Evolutionary conservation across 2,329 filamentous ascomycete genomes (phyloP).

Genomic region (Sphaerulina populicola): DNA sequence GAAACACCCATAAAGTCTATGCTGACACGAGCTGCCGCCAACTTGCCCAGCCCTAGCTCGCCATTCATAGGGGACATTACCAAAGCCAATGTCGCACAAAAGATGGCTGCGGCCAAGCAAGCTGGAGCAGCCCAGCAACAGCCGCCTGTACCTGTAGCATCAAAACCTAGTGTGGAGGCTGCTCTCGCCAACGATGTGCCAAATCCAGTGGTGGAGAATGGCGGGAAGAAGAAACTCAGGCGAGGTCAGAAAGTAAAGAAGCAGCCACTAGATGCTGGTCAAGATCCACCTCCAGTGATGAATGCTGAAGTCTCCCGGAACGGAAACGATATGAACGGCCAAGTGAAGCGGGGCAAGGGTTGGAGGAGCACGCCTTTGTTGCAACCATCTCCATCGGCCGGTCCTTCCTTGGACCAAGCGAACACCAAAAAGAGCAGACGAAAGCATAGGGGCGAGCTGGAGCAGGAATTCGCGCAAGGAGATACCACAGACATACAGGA

Average conservation of each 20-base stretch:
- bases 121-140: constrained; percentile 1
- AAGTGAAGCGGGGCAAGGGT: constrained; percentile 48
- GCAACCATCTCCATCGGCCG: constrained; percentile 49
- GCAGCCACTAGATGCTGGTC: constrained; percentile 11
- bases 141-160: constrained; percentile 7
- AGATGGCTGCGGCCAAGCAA: constrained; percentile 16
- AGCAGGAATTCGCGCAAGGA: constrained; percentile 91
- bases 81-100: constrained; percentile 23
- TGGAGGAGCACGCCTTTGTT: constrained; percentile 62
- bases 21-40: constrained; percentile 30
- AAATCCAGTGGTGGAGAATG: constrained; percentile 23
- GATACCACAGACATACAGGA: constrained; percentile 92
- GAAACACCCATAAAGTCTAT: constrained; percentile 39
- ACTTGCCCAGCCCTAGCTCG: constrained; percentile 33
- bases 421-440: constrained; percentile 35
- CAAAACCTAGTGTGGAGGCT: constrained; percentile 7
- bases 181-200: constrained; percentile 6
- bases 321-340: constrained; percentile 34
- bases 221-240: constrained; percentile 41
- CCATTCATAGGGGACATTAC: constrained; percentile 32
- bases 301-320: constrained; percentile 32
- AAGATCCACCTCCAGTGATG: constrained; percentile 29
- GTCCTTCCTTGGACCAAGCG: constrained; percentile 24
- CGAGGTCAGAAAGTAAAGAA: constrained; percentile 39
- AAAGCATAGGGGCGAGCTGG: constrained; percentile 42